Evolutionary conservation across 208 protist genomes (phyloP).

Genomic region (Trypanosoma vivax): DNA sequence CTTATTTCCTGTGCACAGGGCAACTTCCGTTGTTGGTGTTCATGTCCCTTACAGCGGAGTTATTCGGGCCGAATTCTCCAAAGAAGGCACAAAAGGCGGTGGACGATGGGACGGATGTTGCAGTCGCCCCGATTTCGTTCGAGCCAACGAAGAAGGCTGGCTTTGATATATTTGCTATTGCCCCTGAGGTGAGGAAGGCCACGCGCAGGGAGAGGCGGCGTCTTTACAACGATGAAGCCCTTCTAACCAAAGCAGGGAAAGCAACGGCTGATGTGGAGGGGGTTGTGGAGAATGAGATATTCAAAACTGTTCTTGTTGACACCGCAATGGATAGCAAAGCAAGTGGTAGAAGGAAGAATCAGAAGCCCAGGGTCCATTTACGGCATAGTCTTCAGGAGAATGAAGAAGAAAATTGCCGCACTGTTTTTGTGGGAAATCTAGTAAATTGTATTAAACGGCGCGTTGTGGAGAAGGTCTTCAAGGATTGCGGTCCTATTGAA

Average conservation of each 20-base stretch:
- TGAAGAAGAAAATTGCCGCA: constrained; percentile 79
- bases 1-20: background rate
- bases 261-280: background rate
- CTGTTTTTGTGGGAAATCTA: constrained; percentile 88
- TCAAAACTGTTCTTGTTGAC: constrained; percentile 42
- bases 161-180: constrained; percentile 74
- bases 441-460: constrained; percentile 72
- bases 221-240: constrained; percentile 26
- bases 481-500: constrained; percentile 67
- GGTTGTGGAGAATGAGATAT: constrained; percentile 15
- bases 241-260: constrained; percentile 15
- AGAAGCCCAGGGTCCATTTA: constrained; percentile 33
- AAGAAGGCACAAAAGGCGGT: background rate
- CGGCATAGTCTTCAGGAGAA: constrained; percentile 75
- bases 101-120: background rate
- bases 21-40: background rate
- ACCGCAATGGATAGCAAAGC: constrained; percentile 24
- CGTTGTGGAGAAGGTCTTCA: constrained; percentile 73
- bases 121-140: constrained; percentile 18
- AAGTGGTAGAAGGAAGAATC: constrained; percentile 20
- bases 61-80: constrained; percentile 22
- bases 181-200: constrained; percentile 80
- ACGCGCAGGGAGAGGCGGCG: constrained; percentile 69
- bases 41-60: constrained; percentile 36
- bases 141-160: constrained; percentile 55